These are phyloP conservation scores for Ilex asprella DNA, from an alignment of 257 asterid genomes.

Conservation along the genomic window DNA sequence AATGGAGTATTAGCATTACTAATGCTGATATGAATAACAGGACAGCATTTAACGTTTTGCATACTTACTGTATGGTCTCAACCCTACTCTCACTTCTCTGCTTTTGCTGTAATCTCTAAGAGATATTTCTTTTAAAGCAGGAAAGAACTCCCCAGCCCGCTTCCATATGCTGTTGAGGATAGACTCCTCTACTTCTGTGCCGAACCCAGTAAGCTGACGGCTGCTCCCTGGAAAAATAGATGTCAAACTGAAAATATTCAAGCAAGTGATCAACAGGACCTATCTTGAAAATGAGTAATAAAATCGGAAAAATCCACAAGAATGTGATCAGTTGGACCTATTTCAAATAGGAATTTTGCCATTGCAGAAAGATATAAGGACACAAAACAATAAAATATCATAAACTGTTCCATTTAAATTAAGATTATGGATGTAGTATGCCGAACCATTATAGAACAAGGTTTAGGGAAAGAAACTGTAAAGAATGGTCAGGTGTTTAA, in stretches of 20 bases:
- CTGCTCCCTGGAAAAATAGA: slow-evolving; percentile 68
- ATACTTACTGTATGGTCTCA: slow-evolving; percentile 92
- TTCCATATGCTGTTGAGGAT: slow-evolving; percentile 70
- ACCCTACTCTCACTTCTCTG: slow-evolving; percentile 85
- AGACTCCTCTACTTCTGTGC: slow-evolving; percentile 62
- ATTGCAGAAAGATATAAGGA: too few relatives aligned
- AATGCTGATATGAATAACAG: neutral
- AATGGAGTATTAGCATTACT: neutral
- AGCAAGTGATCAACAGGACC: neutral
- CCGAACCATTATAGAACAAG: too few relatives aligned
- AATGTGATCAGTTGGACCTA: too few relatives aligned
- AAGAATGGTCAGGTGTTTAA: too few relatives aligned
- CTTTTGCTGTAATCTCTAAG: slow-evolving; percentile 45
- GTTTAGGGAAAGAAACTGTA: too few relatives aligned
- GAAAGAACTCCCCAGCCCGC: slow-evolving; percentile 79
- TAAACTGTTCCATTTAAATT: too few relatives aligned
- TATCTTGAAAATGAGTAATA: neutral
- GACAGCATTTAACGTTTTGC: neutral
- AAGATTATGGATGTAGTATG: too few relatives aligned
- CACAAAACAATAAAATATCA: too few relatives aligned
- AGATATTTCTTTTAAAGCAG: slow-evolving; percentile 47
- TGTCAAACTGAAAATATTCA: slow-evolving; percentile 2
- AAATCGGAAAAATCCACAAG: too few relatives aligned
- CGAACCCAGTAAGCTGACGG: slow-evolving; percentile 79
- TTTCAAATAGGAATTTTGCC: too few relatives aligned